Percentiles rank a stretch among this genome's conserved stretches.
These are phyloP conservation scores for Cymbopogon flexuosus DNA, from an alignment of 202 grass and related monocot species.

Conservation along the genomic window DNA sequence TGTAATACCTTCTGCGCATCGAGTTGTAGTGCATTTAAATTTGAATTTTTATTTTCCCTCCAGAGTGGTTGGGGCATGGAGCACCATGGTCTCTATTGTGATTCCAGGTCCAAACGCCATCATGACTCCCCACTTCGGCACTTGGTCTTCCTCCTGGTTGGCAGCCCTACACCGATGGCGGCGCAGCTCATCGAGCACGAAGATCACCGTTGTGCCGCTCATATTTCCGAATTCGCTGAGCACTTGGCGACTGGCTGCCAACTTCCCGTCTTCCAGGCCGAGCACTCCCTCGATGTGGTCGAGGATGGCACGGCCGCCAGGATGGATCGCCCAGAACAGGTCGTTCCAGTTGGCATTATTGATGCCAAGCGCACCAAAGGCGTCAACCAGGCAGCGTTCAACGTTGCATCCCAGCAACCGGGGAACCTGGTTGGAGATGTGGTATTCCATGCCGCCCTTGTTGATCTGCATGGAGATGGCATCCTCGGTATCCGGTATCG, in stretches of 20 bases:
- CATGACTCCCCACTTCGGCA: slow-evolving; percentile 13
- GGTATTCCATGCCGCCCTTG: not conserved
- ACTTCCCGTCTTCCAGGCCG: not conserved
- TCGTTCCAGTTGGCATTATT: not conserved
- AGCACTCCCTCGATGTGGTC: slow-evolving; percentile 11
- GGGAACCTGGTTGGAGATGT: not conserved
- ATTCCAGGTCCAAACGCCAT: slow-evolving; percentile 26
- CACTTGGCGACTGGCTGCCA: slow-evolving; percentile 17
- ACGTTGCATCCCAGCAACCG: not conserved
- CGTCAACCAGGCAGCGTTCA: not conserved
- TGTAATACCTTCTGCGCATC: not conserved
- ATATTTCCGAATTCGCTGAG: slow-evolving; percentile 30
- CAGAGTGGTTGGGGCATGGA: not conserved
- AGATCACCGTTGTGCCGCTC: slow-evolving; percentile 8
- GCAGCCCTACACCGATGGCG: not conserved
- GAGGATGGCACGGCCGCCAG: not conserved
- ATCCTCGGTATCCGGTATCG: not conserved
- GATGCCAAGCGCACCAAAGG: not conserved
- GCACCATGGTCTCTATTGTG: slow-evolving; percentile 29
- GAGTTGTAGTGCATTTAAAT: no score
- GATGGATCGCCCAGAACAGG: slow-evolving; percentile 5
- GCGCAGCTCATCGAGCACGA: slow-evolving; percentile 26
- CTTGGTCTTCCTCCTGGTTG: not conserved
- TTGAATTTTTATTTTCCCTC: not conserved
- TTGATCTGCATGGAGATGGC: slow-evolving; percentile 10